Evolutionary conservation across 192 early-diverging fungal species (phyloP), one percentile per base, ranked within the genome.

Genomic region (Podila minutissima): DNA sequence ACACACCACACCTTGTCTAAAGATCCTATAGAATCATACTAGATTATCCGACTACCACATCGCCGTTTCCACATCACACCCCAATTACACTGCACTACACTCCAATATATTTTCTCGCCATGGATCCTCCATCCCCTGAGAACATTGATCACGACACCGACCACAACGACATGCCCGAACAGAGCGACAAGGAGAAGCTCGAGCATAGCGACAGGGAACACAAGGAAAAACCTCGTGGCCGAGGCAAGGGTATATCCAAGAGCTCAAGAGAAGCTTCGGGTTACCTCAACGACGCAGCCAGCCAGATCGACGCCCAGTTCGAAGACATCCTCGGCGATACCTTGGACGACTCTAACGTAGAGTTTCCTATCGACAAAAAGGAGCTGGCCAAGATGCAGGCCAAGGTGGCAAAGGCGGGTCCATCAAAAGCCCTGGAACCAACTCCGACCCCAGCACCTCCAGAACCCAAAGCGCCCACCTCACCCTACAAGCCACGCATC

Each of bases 241-340:
- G 46, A 51, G 12, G 41, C 46, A 24, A 58, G 22, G 24, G 24
- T 10, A n/a, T n/a, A 10, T 55, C 53, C 6, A 26, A 55, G 41
- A 46, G 15, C n/a, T n/a, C 53, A 26, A 24, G 24, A 26, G 53
- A 55, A 26, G 53, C 53, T n/a, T 65, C 71, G 3, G 59, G 57
- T 48, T 67, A 53, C 60, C 60, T 67, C 13, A 38, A 55, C 62
- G 59, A 59, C 53, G 65, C 72, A 11, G 12, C 74, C 3, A 69
- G 49, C 49, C 41, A 64, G 26, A 75, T 75, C 37, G 74, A 68
- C 2, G 66, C 66, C 17, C 61, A 75, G 57, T 75, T 75, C 55
- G 19, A 64, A 50, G 66, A 75, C 46, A 31, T 62, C 37, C 20
- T 50, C 58, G 26, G 17, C 29, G 17, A 32, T 13, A 5, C 17